Evolutionary conservation across 352 stramenopile species (phyloP), one percentile per base, ranked within the genome.

Genomic region (Phytophthora quininea): DNA sequence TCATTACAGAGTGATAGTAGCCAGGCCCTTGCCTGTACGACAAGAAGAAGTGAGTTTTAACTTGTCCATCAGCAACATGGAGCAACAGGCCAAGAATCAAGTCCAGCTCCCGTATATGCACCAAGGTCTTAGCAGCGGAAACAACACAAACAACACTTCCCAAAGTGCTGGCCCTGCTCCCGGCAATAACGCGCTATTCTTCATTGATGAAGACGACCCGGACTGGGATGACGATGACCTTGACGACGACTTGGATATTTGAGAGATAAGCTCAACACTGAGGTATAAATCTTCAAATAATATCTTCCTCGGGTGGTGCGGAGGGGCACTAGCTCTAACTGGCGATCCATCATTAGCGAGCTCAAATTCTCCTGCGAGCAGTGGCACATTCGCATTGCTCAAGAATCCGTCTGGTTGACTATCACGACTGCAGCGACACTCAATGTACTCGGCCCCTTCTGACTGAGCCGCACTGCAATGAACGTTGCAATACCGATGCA

Each of bases 171-270:
- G 14, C n/a, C 15, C 38, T 54, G 40, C 29, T 57, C 58, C 31
- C 47, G 37, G 29, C 14, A 79, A 24, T 24, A 24, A 71, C 42
- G 72, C 73, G 9, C 52, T 92, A 38, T 84, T 94, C 38, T 91
- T 89, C 58, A 94, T 94, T 56, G 86, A 94, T 33, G 79, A 92
- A 45, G 86, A 92, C 51, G 86, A 92, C 58, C 86, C 82, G 12
- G 86, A 94, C 71, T 94, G 79, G 80, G 79, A 85, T 51, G 79
- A 88, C 19, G 77, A 86, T 48, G 79, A 88, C 55, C 42, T 84
- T n/a, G 79, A 88, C 56, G 79, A 88, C 19, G 76, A 88, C 43
- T 70, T 88, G 45, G 79, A 86, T 47, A 78, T 85, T 52, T 85
- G 74, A 56, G 54, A 42, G 15, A 49, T 29, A 29, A 3, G 12